A percentile compares a stretch with the other conserved stretches of the same genome.
phyloP scores from a whole-genome alignment of 2,329 filamentous ascomycete species.

The Aspergillus sp. region DNA sequence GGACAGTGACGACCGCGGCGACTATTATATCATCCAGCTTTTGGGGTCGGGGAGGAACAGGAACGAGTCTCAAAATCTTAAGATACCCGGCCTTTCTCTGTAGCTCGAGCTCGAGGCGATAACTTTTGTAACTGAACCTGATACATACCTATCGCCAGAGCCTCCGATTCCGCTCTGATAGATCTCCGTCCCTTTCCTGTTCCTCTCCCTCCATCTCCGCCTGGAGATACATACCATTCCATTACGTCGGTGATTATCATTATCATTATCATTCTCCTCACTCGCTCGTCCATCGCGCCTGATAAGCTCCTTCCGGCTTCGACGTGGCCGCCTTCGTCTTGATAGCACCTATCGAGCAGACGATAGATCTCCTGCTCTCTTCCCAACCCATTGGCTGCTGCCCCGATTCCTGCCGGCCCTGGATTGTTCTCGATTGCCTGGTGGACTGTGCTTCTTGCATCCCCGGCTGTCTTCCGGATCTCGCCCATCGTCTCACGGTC shows the following conservation, averaged over 20 bases:
- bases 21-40: background rate
- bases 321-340: conserved; percentile 12
- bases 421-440: background rate
- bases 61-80: background rate
- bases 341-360: background rate
- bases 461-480: background rate
- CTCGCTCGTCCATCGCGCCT: conserved; percentile 7
- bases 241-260: conserved; percentile 2
- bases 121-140: background rate
- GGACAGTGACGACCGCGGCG: background rate
- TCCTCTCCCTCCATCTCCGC: background rate
- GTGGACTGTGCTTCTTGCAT: background rate
- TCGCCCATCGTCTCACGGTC: background rate
- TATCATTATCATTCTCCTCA: conserved; percentile 1
- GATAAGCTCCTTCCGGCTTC: conserved; percentile 29
- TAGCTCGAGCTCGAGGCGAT: background rate
- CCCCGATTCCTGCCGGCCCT: conserved; percentile 11
- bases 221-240: background rate
- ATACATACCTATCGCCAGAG: background rate
- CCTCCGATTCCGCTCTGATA: conserved; percentile 1
- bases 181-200: background rate
- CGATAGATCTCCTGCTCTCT: background rate
- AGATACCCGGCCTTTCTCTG: background rate
- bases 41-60: background rate
- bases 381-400: conserved; percentile 18